Base-by-base conservation (phyloP, 208 protist genomes). In the Trypanosoma cruzi region DNA sequence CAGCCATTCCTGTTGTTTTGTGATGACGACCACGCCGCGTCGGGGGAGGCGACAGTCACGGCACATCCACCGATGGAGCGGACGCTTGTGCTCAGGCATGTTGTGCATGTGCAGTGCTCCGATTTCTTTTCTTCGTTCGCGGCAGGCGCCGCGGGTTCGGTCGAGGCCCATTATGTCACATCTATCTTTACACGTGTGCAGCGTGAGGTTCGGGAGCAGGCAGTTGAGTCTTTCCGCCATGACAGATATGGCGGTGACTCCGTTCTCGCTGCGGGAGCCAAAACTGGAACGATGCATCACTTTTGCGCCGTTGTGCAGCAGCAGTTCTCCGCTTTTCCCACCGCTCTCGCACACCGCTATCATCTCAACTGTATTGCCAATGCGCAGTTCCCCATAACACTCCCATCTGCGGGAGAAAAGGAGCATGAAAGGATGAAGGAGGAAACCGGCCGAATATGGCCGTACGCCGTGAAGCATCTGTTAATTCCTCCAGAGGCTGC, bases 321-420 rank as follows among this genome's bases (percentile, higher is more conserved):
- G 13, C 55, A 68, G 55, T 94, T 79, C 67, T 89, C 88, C 16
- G 88, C 88, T 11, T 94, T 94, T 63, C 90, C 90, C 0, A 96
- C 90, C 13, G 90, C 90, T 6, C 76, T 93, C 0, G 78, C 83
- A 28, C 90, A 96, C 54, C 85, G 90, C 32, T 92, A 94, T 56
- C 90, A 96, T 57, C 75, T 96, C 4, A 64, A 90, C 56, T 70
- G 62, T 31, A 73, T 96, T 16, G 87, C 90, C 0, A 77, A 84
- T 0, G 54, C 53, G 7, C 74, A 90, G 40, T 94, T 96, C 37
- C 90, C 90, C 6, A 50, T 85, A 49, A 14, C 76, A 50, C 20
- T 4, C 7, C 57, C 37, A 18, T 46, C 20, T 11, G 34, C 4
- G 29, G 36, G 42, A 16, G 53, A 46, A 40, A 34, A 29, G 46